These are phyloP conservation scores for Geotrichum fermentans DNA, from an alignment of 1,139 yeast species.

Conservation along the genomic window DNA sequence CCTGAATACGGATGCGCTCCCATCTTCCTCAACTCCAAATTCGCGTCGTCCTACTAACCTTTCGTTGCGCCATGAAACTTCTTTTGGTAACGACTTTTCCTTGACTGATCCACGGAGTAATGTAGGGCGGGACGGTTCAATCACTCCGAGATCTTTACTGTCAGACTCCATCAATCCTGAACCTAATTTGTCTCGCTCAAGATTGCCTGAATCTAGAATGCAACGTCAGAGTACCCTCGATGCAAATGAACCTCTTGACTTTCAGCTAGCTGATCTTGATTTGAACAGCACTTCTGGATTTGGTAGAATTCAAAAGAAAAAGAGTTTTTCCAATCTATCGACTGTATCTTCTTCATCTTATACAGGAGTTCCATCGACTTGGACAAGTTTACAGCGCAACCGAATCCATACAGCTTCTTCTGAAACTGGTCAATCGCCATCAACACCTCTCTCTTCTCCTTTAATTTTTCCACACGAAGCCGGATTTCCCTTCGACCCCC, in stretches of 20 bases:
- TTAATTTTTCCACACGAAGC: slow-evolving; percentile 31
- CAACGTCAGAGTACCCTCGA: slow-evolving; percentile 11
- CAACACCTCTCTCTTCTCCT: slow-evolving; percentile 33
- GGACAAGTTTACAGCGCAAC: slow-evolving; percentile 19
- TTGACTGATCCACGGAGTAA: slow-evolving; percentile 7
- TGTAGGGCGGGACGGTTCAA: slow-evolving; percentile 2
- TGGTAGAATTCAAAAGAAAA: slow-evolving; percentile 13
- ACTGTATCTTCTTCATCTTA: slow-evolving; percentile 14
- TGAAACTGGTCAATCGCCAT: slow-evolving; percentile 25
- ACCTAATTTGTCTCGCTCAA: neutral
- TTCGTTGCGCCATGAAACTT: neutral
- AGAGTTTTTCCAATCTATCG: slow-evolving; percentile 16
- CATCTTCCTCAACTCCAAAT: slow-evolving; percentile 2
- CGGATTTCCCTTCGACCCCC: slow-evolving; percentile 14
- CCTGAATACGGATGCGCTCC: slow-evolving; percentile 24
- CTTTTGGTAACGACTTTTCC: slow-evolving; percentile 4
- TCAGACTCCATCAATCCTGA: slow-evolving; percentile 10
- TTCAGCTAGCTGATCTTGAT: slow-evolving; percentile 26
- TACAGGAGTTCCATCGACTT: slow-evolving; percentile 2
- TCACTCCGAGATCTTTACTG: slow-evolving; percentile 17
- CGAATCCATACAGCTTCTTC: slow-evolving; percentile 17
- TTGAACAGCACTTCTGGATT: slow-evolving; percentile 20
- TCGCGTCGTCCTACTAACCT: neutral
- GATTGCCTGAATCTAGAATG: neutral
- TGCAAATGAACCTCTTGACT: slow-evolving; percentile 12